phyloP scores from a whole-genome alignment of 176 grass and related monocot species.

The Elymus sibiricus region DNA sequence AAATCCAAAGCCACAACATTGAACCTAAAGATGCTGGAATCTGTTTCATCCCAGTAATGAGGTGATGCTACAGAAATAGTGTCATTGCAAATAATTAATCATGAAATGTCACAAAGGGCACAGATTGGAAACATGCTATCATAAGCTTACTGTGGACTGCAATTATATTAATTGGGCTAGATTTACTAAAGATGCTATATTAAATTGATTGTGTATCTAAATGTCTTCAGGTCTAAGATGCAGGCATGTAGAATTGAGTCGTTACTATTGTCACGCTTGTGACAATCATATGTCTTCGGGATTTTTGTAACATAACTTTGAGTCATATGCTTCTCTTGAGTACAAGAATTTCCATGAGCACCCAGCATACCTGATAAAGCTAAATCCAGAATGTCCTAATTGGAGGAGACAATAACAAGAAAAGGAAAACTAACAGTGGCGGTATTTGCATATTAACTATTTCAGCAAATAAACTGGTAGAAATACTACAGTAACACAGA shows the following conservation, averaged over 20 bases:
- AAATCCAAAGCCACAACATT: not conserved
- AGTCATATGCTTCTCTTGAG: not conserved
- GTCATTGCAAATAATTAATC: slow-evolving; percentile 20
- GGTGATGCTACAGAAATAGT: slow-evolving; percentile 9
- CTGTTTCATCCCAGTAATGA: not conserved
- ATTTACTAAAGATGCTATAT: slow-evolving; percentile 12
- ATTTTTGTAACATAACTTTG: not conserved
- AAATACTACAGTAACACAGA: not conserved
- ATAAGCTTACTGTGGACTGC: not conserved
- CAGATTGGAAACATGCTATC: not conserved
- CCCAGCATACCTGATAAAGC: not conserved
- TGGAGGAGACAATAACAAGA: not conserved
- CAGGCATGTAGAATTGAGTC: not conserved
- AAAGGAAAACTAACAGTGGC: not conserved
- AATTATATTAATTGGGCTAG: not conserved
- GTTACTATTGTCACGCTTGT: not conserved
- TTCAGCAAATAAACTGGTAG: slow-evolving; percentile 1
- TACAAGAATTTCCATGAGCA: not conserved
- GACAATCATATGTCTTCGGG: not conserved
- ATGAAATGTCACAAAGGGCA: not conserved
- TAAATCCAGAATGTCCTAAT: not conserved
- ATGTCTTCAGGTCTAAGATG: not conserved
- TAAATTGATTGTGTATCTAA: not conserved
- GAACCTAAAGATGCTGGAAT: slow-evolving; percentile 5
- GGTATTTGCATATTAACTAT: not conserved